phyloP scores from a whole-genome alignment of 352 stramenopile species.

The Globisporangium abappressorium region DNA sequence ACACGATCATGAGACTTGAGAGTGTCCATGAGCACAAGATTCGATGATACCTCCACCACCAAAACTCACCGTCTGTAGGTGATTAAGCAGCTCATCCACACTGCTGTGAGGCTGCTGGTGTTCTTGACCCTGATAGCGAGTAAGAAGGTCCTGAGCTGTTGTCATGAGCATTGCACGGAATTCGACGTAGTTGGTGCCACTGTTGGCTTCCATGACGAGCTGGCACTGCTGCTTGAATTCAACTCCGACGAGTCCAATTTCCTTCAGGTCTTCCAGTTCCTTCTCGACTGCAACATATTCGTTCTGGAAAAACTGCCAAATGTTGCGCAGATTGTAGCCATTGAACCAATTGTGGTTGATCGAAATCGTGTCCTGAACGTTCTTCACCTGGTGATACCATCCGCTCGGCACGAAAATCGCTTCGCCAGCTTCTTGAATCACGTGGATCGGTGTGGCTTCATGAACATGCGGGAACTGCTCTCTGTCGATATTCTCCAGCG shows the following conservation, averaged over 20 bases:
- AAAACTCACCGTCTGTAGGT: conserved; percentile 4
- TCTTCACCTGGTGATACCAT: conserved; percentile 95
- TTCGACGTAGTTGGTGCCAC: conserved; percentile 73
- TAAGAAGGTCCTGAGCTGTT: conserved; percentile 36
- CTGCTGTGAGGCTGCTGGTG: not conserved
- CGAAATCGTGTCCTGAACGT: conserved; percentile 91
- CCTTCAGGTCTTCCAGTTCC: conserved; percentile 64
- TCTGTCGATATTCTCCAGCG: conserved; percentile 34
- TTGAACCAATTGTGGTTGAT: conserved; percentile 99
- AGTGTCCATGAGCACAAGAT: not conserved
- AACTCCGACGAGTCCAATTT: conserved; percentile 43
- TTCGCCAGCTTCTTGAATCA: conserved; percentile 65
- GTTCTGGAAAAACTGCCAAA: conserved; percentile 72
- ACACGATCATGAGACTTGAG: not conserved
- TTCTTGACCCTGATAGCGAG: not conserved
- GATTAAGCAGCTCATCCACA: not conserved
- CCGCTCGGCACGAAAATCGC: conserved; percentile 96
- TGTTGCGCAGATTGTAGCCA: conserved; percentile 57
- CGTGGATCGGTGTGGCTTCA: conserved; percentile 38
- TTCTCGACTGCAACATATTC: conserved; percentile 58
- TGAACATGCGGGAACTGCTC: conserved; percentile 55
- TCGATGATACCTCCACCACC: not conserved
- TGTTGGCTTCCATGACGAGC: conserved; percentile 73
- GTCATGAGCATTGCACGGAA: conserved; percentile 54
- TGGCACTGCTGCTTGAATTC: conserved; percentile 75